Percentiles rank a stretch among this genome's conserved stretches.
Evolutionary conservation across 129 eudicot species (phyloP).

Genomic region (Logfia minima): DNA sequence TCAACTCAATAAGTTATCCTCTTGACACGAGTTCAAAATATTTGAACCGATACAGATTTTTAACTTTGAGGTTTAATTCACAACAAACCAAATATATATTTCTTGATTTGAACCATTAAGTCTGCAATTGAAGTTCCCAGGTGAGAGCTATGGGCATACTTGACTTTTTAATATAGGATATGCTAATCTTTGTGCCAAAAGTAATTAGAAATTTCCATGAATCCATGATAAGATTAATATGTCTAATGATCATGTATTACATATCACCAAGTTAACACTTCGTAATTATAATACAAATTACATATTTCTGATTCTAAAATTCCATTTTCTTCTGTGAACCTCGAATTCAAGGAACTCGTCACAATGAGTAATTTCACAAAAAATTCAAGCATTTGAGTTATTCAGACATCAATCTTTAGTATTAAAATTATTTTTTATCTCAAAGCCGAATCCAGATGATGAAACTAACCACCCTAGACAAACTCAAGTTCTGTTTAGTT

Average conservation of each 20-base stretch:
- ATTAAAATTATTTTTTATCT: neutral
- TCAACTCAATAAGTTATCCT: neutral
- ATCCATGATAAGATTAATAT: conserved; percentile 1
- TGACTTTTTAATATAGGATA: neutral
- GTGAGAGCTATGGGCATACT: neutral
- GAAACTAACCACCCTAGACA: neutral
- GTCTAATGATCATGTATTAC: conserved; percentile 2
- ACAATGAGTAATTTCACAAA: conserved; percentile 11
- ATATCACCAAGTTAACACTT: conserved; percentile 1
- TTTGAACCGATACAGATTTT: neutral
- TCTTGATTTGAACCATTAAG: conserved; percentile 3
- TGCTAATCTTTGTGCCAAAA: neutral
- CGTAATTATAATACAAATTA: neutral
- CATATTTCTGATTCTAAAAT: neutral
- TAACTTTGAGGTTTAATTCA: neutral
- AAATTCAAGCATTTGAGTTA: neutral
- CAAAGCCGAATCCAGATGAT: conserved; percentile 1
- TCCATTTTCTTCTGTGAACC: neutral
- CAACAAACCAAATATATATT: neutral
- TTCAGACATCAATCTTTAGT: neutral
- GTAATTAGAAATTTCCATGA: neutral
- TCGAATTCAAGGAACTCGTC: conserved; percentile 6
- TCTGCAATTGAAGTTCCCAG: conserved; percentile 8
- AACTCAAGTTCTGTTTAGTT: neutral
- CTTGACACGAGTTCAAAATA: neutral